phyloP scores from a whole-genome alignment of 2,329 filamentous ascomycete species.

The Meredithiella fracta region DNA sequence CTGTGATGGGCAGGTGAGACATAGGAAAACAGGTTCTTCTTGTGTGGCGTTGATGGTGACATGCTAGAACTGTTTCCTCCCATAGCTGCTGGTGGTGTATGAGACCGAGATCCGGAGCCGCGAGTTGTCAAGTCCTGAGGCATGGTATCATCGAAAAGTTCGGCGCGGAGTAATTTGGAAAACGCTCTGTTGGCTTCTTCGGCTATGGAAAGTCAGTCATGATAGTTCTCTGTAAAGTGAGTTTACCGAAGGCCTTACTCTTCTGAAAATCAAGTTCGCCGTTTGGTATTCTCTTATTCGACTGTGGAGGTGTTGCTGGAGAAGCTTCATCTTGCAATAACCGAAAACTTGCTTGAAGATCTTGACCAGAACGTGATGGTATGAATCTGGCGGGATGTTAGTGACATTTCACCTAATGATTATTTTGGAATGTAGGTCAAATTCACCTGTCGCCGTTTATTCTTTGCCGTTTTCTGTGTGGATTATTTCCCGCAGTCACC shows the following conservation, averaged over 20 bases:
- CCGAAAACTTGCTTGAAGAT: slow-evolving; percentile 83
- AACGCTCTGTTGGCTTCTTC: slow-evolving; percentile 94
- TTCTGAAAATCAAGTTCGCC: slow-evolving; percentile 89
- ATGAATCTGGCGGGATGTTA: slow-evolving; percentile 55
- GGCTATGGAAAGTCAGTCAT: slow-evolving; percentile 28
- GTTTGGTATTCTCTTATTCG: slow-evolving; percentile 70
- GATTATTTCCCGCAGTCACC: slow-evolving; percentile 36
- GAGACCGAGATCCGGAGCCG: slow-evolving; percentile 28
- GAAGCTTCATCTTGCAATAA: slow-evolving; percentile 84
- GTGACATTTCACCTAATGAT: not conserved
- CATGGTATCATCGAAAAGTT: slow-evolving; percentile 81
- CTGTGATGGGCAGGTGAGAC: slow-evolving; percentile 59
- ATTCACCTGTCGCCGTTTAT: slow-evolving; percentile 45
- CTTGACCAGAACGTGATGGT: slow-evolving; percentile 80
- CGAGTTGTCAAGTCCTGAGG: slow-evolving; percentile 40
- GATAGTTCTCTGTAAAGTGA: not conserved
- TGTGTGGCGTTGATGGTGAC: slow-evolving; percentile 89
- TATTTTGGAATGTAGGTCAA: not conserved
- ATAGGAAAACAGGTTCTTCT: slow-evolving; percentile 80
- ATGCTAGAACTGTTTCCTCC: slow-evolving; percentile 54
- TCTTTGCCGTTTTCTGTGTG: slow-evolving; percentile 41
- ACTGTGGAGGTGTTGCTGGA: slow-evolving; percentile 73
- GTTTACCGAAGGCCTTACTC: slow-evolving; percentile 37
- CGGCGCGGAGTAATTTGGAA: slow-evolving; percentile 69
- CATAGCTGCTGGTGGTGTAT: slow-evolving; percentile 58